Evolutionary conservation across 78 protist species (phyloP).

Genomic region (Dictyostelium firmibasis): DNA sequence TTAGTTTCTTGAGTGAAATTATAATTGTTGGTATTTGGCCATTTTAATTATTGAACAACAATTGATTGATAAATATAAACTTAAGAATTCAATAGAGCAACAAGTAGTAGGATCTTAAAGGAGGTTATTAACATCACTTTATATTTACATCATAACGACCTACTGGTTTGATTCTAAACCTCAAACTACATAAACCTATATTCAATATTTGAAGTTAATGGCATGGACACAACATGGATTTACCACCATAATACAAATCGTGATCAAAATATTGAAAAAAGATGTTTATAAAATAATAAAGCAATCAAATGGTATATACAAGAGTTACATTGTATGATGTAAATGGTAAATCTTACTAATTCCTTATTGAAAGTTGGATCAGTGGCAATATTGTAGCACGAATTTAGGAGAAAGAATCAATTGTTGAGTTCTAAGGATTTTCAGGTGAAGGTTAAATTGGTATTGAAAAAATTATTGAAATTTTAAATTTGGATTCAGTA

Average conservation of each 20-base stretch:
- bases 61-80: not conserved
- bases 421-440: constrained; percentile 16
- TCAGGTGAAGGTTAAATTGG: too few species aligned
- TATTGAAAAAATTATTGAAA: too few species aligned
- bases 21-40: constrained; percentile 81
- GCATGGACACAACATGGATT: constrained; percentile 76
- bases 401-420: constrained; percentile 43
- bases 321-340: constrained; percentile 18
- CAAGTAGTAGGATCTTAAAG: constrained; percentile 56
- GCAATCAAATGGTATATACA: constrained; percentile 60
- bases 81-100: constrained; percentile 52
- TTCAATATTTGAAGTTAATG: constrained; percentile 83
- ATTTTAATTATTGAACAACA: constrained; percentile 58
- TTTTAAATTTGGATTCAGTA: too few species aligned
- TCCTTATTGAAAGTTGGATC: constrained; percentile 12
- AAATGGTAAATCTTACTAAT: constrained; percentile 67
- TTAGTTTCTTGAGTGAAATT: constrained; percentile 76
- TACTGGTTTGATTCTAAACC: not conserved
- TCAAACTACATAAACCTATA: constrained; percentile 71
- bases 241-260: not conserved
- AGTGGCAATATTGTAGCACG: not conserved
- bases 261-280: constrained; percentile 44
- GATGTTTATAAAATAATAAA: constrained; percentile 16
- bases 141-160: not conserved
- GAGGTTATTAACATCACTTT: not conserved